A percentile compares a stretch with the other conserved stretches of the same genome.
Conservation (phyloP, 441 rosid species). For the Populus tomentosa region DNA sequence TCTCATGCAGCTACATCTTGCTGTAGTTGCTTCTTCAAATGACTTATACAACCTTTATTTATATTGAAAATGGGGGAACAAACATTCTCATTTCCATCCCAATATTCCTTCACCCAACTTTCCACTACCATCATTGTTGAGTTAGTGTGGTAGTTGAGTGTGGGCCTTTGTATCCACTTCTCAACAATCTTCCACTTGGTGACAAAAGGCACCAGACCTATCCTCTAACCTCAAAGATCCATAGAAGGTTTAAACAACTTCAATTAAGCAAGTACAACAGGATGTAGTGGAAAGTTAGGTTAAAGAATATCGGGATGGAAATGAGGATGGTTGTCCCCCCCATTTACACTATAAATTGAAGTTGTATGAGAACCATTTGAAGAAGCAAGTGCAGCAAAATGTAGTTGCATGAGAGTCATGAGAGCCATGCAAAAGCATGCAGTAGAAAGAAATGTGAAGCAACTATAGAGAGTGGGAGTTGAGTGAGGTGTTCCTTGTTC, state of each 20-base stretch:
- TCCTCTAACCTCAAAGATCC: too few species aligned
- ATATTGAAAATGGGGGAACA: neutral
- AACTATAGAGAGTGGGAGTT: neutral
- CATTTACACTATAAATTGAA: neutral
- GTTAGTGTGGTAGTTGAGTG: neutral
- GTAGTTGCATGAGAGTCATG: neutral
- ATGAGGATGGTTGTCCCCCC: neutral
- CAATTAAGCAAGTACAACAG: too few species aligned
- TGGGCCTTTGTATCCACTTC: neutral
- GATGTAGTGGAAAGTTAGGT: neutral
- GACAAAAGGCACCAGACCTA: too few species aligned
- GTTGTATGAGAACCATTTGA: neutral
- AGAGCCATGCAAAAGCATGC: neutral
- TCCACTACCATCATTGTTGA: neutral
- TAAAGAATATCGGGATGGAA: neutral
- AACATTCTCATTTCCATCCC: neutral
- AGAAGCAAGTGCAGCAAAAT: neutral
- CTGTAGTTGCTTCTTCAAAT: neutral
- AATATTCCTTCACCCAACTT: neutral
- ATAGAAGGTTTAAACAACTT: too few species aligned
- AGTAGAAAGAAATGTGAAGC: neutral
- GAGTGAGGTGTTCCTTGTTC: neutral
- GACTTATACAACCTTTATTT: neutral
- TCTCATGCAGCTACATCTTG: neutral
- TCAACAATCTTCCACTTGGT: neutral